Base-by-base conservation (phyloP, 2,329 filamentous ascomycete genomes). In the Alternaria conjuncta region DNA sequence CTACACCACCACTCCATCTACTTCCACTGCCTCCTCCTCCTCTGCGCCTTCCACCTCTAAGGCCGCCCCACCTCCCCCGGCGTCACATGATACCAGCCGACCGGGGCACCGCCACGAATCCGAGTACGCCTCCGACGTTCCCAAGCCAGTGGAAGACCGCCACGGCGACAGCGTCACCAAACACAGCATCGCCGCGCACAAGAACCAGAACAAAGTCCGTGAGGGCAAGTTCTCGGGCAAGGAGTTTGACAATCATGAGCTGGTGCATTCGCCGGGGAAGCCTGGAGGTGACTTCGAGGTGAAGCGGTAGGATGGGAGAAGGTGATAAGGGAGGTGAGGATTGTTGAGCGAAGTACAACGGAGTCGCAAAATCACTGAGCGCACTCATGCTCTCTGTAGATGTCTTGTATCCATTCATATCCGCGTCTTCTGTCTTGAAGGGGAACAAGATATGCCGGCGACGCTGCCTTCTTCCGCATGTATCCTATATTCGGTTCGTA, bases 241-340 rank as follows among this genome's bases (percentile, higher is more conserved):
- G 55, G 65, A 74, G 55, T 75, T 75, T 59, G 72, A 74, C 43
- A 75, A 75, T 62, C 71, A 75, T 63, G 47, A 67, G 50, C 62
- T 62, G 63, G 61, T 62, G 51, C 71, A 71, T 61, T 59, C 64
- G 28, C 64, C 68, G 11, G 60, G 60, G 21, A 59, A 71, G 25
- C 72, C 71, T 23, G 67, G 54, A n/a, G 61, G 60, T 28, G 72
- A 74, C 58, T 74, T 75, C 57, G 71, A 73, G 60, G 36, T 41
- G 2, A 67, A 69, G 65, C 63, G 59, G 61, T 51, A 68, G 55
- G n/a, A 55, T 44, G 30, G 54, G 11, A 0, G 45, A 18, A 50
- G 20, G 46, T 2, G 21, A 41, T 13, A 23, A 21, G 36, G 26
- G 47, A 41, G 43, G 41, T 58, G 55, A 32, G 0, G 43, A 62